Conservation (phyloP, 2,329 filamentous ascomycete genomes). For the Scedosporium aurantiacum region DNA sequence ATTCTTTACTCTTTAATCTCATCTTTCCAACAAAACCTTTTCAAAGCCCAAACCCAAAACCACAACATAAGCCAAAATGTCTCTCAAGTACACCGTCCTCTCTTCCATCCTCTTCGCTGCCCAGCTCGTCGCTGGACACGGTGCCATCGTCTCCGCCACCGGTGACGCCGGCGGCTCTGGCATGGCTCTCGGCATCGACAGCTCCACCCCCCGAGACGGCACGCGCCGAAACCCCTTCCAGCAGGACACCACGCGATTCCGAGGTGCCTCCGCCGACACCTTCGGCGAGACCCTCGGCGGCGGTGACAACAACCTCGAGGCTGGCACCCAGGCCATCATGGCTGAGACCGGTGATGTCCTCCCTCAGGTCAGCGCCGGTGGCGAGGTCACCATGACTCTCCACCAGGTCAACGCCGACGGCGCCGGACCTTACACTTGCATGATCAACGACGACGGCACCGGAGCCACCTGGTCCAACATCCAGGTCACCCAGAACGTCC, state of each 20-base stretch:
- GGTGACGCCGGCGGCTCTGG: constrained; percentile 46
- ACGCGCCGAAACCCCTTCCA: constrained; percentile 51
- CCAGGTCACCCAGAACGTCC: constrained; percentile 33
- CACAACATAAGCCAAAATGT: constrained; percentile 15
- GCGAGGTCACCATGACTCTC: constrained; percentile 48
- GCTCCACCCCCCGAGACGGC: constrained; percentile 48
- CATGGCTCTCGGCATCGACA: constrained; percentile 38
- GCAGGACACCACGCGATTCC: constrained; percentile 52
- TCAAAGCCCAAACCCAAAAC: background rate
- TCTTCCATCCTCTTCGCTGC: constrained; percentile 41
- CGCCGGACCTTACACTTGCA: constrained; percentile 53
- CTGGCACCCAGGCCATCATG: constrained; percentile 47
- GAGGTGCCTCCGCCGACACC: constrained; percentile 36
- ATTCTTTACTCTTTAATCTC: background rate
- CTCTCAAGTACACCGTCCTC: constrained; percentile 21
- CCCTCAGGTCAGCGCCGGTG: constrained; percentile 48
- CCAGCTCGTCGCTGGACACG: constrained; percentile 48
- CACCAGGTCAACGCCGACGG: constrained; percentile 55
- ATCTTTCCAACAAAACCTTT: background rate
- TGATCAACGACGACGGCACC: constrained; percentile 51
- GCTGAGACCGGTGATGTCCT: constrained; percentile 42
- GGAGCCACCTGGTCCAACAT: constrained; percentile 41
- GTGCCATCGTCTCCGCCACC: constrained; percentile 45
- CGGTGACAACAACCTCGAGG: constrained; percentile 45
- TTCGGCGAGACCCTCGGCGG: constrained; percentile 47